These are phyloP conservation scores for Eucalyptus victrix DNA, from an alignment of 345 rosid genomes.

Conservation along the genomic window DNA sequence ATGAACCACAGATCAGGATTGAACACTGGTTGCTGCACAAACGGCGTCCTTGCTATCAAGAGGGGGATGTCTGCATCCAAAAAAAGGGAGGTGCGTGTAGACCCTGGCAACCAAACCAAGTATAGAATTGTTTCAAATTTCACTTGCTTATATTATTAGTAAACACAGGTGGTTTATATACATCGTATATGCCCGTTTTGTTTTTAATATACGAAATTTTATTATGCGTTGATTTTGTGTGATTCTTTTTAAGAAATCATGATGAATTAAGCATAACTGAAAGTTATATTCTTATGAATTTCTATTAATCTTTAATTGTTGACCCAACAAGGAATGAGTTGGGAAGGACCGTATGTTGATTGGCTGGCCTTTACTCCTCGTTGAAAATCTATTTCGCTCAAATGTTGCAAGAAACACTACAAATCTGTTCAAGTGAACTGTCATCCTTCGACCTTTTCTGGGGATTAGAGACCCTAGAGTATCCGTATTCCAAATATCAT, in stretches of 20 bases:
- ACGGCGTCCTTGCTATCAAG: background rate
- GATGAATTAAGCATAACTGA: background rate
- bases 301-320: background rate
- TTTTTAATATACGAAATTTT: too few species aligned
- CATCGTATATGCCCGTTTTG: background rate
- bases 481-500: background rate
- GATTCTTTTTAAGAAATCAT: background rate
- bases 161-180: background rate
- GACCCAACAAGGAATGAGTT: background rate
- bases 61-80: background rate
- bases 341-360: background rate
- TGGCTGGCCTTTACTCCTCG: background rate
- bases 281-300: background rate
- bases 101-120: background rate
- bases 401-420: background rate
- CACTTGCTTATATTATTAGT: background rate
- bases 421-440: background rate
- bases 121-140: background rate
- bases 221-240: background rate
- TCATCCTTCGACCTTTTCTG: background rate
- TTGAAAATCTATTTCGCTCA: background rate
- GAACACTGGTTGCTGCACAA: background rate
- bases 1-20: too few species aligned
- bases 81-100: background rate
- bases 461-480: background rate